Percentiles rank a stretch among this genome's conserved stretches.
Conservation (phyloP, 148 eudicot species). For the Spergularia marina region DNA sequence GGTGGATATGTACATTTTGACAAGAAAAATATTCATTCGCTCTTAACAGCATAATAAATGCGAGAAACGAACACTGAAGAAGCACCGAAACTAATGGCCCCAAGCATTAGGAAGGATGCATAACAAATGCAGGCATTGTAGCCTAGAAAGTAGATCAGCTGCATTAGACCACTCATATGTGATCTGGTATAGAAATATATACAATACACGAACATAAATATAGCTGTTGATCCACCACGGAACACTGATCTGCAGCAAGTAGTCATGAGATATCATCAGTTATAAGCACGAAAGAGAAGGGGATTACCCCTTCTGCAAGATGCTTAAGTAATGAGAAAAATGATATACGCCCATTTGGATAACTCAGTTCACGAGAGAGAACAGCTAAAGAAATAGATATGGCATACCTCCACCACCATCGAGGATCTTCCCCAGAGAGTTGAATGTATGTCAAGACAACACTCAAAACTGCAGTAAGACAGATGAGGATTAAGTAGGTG, state of each 20-base stretch:
- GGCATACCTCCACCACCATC: slow-evolving; percentile 79
- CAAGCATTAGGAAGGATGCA: slow-evolving; percentile 77
- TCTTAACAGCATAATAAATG: slow-evolving; percentile 57
- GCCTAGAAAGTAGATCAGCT: slow-evolving; percentile 61
- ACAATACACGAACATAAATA: slow-evolving; percentile 60
- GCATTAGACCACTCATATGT: slow-evolving; percentile 71
- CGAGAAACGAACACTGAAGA: slow-evolving; percentile 57
- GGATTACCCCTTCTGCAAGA: background rate
- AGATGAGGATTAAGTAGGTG: slow-evolving; percentile 51
- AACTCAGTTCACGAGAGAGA: background rate
- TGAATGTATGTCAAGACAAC: slow-evolving; percentile 42
- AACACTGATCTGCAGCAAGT: slow-evolving; percentile 56
- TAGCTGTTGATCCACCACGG: slow-evolving; percentile 68
- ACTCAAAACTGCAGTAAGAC: slow-evolving; percentile 44
- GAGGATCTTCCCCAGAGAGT: slow-evolving; percentile 34
- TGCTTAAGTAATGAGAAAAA: background rate
- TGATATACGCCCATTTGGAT: background rate
- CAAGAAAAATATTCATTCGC: slow-evolving; percentile 42
- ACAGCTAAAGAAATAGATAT: background rate
- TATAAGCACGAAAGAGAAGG: background rate
- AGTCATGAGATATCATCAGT: background rate
- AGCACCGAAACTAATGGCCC: slow-evolving; percentile 57
- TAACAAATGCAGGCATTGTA: slow-evolving; percentile 64
- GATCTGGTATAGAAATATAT: slow-evolving; percentile 58
- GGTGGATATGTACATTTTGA: background rate